phyloP scores from a whole-genome alignment of 1,284 basidiomycete genomes.

The Inonotus hispidus region DNA sequence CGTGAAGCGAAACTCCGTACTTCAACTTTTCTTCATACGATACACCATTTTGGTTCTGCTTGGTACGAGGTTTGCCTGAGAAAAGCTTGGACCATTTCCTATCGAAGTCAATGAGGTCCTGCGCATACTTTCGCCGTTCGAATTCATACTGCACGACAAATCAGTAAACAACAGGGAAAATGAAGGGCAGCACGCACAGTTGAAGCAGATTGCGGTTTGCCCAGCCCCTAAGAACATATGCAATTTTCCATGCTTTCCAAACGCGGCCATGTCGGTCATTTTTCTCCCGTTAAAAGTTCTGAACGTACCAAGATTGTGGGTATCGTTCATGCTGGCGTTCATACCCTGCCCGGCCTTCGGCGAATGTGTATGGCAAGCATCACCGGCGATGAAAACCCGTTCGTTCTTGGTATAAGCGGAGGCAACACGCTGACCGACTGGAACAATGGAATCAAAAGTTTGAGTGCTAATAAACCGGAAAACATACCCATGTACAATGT shows the following conservation, averaged over 20 bases:
- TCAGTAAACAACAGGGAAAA: background rate
- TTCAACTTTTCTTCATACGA: conserved; percentile 59
- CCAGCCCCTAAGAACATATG: conserved; percentile 67
- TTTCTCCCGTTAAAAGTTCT: background rate
- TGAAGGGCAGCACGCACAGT: conserved; percentile 44
- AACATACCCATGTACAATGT: conserved; percentile 59
- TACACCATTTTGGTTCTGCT: conserved; percentile 53
- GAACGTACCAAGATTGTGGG: conserved; percentile 62
- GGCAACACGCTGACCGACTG: conserved; percentile 74
- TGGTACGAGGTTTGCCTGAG: conserved; percentile 66
- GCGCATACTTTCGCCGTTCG: conserved; percentile 69
- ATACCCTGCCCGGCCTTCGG: conserved; percentile 75
- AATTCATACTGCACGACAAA: conserved; percentile 53
- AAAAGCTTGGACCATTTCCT: conserved; percentile 70
- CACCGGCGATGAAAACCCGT: conserved; percentile 79
- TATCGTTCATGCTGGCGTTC: conserved; percentile 82
- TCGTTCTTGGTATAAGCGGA: conserved; percentile 60
- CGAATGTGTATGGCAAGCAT: conserved; percentile 82
- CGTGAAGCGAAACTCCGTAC: conserved; percentile 30
- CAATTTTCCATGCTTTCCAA: conserved; percentile 68
- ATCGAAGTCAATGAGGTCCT: conserved; percentile 80
- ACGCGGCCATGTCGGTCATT: background rate
- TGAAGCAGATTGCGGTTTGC: conserved; percentile 59
- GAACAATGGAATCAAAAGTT: background rate
- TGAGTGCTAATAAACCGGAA: background rate